Evolutionary conservation across 2,329 filamentous ascomycete genomes (phyloP), one percentile per base, ranked within the genome.

Genomic region (Pseudogymnoascus sp.): DNA sequence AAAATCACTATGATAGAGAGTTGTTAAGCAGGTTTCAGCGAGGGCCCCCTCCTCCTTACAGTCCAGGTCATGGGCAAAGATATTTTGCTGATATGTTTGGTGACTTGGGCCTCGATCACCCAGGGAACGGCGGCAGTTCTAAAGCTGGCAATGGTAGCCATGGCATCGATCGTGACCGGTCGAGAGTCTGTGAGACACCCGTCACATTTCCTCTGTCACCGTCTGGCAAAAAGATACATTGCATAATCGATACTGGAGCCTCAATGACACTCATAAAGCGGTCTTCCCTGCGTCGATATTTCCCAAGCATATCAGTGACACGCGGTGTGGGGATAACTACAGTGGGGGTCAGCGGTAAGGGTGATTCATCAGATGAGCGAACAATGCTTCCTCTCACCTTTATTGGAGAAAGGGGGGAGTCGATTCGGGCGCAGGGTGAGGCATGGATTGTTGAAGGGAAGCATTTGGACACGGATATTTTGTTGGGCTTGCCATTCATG

Each of bases 211-310:
- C 50, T 21, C 17, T 56, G n/a, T 33, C 50, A 1, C 50, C 29
- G 15, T 56, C 50, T 6, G 50, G 50, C 50, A 56, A 56, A 56
- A 56, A 33, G 50, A 35, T 56, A 2, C 50, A 35, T 21, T 56
- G 50, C n/a, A 56, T 56, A 33, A 56, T 56, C 7, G 50, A 56
- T 17, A 66, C 9, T 50, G 62, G 15, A 63, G 38, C 42, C 56
- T 23, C 40, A 35, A 62, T 11, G 60, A 66, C 23, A 17, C 59
- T 38, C 37, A 64, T 65, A 40, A 66, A 65, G 11, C 59, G 59
- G 5, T 56, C 50, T 56, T 7, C 50, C 17, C 29, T 56, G 29
- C 26, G 50, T 15, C 50, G 50, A 33, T 56, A 19, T 56, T 56
- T 56, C 7, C 50, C 50, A 21, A 26, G 29, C 26, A 56, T 21